Conservation (phyloP, 768 basidiomycete species). For the Arthromyces matolae region DNA sequence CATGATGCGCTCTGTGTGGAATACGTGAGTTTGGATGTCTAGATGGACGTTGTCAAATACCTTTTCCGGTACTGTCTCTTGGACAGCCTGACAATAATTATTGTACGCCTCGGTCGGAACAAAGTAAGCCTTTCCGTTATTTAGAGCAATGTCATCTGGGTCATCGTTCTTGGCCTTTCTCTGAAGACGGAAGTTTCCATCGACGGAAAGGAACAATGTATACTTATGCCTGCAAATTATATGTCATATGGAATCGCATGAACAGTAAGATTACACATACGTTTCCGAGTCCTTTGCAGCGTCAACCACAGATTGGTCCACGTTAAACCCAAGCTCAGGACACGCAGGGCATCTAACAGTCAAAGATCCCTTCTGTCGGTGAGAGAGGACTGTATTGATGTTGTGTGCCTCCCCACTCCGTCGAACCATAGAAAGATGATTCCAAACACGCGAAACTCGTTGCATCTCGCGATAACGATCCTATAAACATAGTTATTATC, state of each 20-base stretch:
- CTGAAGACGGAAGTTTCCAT: too few species aligned
- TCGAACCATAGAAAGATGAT: neutral
- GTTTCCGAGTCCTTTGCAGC: neutral
- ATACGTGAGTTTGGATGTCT: neutral
- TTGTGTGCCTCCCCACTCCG: neutral
- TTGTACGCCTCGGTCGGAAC: constrained; percentile 12
- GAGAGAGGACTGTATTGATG: neutral
- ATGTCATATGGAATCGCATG: neutral
- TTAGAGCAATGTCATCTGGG: constrained; percentile 26
- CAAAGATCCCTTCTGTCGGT: neutral
- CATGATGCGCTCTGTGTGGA: constrained; percentile 20
- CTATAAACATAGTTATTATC: neutral
- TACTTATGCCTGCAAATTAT: neutral
- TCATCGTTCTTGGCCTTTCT: constrained; percentile 24
- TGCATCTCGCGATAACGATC: constrained; percentile 1
- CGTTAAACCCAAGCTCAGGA: constrained; percentile 1
- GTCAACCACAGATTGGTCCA: neutral
- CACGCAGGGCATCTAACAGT: constrained; percentile 5
- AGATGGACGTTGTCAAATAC: neutral
- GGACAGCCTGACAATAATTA: constrained; percentile 11
- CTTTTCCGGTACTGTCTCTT: neutral
- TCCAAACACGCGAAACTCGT: neutral
- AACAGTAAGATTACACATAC: neutral
- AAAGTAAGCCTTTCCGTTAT: constrained; percentile 24
- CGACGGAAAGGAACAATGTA: constrained; percentile 25